phyloP scores from a whole-genome alignment of 2,329 filamentous ascomycete species.

The Epichloe elymi region DNA sequence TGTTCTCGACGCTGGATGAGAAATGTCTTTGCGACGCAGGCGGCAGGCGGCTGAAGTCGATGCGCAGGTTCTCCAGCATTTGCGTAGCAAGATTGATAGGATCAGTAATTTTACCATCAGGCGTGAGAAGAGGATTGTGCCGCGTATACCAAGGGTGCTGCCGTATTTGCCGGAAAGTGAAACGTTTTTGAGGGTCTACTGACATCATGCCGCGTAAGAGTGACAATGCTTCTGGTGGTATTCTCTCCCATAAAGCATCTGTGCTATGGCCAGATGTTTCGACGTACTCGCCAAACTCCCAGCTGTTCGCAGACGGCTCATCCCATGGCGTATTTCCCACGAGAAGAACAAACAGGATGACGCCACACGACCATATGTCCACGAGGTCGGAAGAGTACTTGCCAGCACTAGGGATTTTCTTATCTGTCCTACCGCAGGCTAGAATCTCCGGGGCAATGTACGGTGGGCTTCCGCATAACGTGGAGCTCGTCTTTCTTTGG shows the following conservation, averaged over 20 bases:
- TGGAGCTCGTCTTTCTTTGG: constrained; percentile 66
- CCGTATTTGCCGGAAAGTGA: constrained; percentile 75
- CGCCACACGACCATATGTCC: constrained; percentile 95
- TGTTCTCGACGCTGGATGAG: constrained; percentile 33
- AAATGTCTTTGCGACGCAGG: constrained; percentile 31
- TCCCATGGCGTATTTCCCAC: constrained; percentile 98
- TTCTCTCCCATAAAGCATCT: constrained; percentile 72
- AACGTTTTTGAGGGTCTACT: constrained; percentile 59
- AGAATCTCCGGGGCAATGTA: constrained; percentile 95
- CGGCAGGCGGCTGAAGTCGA: constrained; percentile 67
- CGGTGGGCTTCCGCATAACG: constrained; percentile 88
- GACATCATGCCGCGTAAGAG: constrained; percentile 89
- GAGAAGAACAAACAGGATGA: constrained; percentile 91
- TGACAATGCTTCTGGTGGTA: constrained; percentile 64
- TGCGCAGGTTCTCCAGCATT: constrained; percentile 83
- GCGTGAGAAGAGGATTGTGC: constrained; percentile 60
- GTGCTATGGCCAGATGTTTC: constrained; percentile 65
- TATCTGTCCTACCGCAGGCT: constrained; percentile 34
- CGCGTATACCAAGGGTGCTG: constrained; percentile 92
- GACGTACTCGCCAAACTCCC: constrained; percentile 83
- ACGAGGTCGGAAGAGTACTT: constrained; percentile 69
- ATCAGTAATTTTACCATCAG: constrained; percentile 63
- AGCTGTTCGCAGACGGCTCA: constrained; percentile 71
- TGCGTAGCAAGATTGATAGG: constrained; percentile 79
- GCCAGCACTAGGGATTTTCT: constrained; percentile 31